These are phyloP conservation scores for Psilocybe mexicana DNA, from an alignment of 1,284 basidiomycete species.

Conservation along the genomic window DNA sequence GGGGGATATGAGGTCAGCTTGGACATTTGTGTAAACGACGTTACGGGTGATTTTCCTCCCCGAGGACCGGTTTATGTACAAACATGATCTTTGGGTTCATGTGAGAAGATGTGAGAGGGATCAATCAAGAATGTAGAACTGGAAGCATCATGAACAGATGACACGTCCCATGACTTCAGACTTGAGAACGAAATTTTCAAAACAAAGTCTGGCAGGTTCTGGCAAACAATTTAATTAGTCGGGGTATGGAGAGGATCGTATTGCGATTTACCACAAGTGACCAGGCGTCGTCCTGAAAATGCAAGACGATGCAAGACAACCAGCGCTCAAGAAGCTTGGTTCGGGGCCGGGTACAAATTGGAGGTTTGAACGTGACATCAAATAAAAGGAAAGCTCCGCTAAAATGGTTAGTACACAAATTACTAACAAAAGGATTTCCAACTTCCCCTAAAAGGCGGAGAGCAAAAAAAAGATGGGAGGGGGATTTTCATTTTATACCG, in stretches of 20 bases:
- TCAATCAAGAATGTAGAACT: not conserved
- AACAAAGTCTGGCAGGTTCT: too few species aligned
- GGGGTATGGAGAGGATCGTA: too few species aligned
- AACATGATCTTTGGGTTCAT: not conserved
- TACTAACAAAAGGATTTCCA: too few species aligned
- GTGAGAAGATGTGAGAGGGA: not conserved
- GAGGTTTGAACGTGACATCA: too few species aligned
- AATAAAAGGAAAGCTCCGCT: too few species aligned
- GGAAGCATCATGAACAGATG: not conserved
- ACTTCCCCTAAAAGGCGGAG: not conserved
- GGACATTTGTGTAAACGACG: not conserved
- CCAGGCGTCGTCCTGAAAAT: too few species aligned
- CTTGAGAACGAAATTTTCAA: not conserved
- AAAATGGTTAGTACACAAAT: too few species aligned
- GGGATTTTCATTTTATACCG: conserved; percentile 7
- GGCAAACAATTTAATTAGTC: too few species aligned
- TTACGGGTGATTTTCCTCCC: not conserved
- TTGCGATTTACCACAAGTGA: too few species aligned
- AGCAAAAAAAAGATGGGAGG: not conserved
- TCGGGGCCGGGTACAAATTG: too few species aligned
- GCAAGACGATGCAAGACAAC: too few species aligned
- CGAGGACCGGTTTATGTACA: not conserved
- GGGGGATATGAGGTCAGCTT: not conserved
- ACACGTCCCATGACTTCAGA: not conserved
- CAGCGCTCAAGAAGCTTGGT: too few species aligned